phyloP scores from a whole-genome alignment of 2,329 filamentous ascomycete species.

The Bipolaris oryzae region DNA sequence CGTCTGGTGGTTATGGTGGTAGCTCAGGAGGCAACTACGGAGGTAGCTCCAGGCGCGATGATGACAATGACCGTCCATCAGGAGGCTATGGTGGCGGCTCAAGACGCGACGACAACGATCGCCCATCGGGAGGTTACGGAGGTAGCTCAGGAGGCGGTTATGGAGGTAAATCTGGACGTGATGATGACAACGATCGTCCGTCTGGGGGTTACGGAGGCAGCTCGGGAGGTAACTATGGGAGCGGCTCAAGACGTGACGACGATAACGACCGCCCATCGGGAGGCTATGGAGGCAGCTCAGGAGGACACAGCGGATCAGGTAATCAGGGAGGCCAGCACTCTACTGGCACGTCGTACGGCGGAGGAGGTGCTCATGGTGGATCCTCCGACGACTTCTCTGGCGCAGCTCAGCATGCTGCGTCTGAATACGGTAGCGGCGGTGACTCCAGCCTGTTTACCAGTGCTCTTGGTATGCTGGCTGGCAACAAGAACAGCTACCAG shows the following conservation, averaged over 20 bases:
- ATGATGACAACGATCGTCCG: conserved; percentile 30
- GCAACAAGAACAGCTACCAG: conserved; percentile 58
- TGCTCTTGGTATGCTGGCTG: conserved; percentile 61
- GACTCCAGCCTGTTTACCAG: conserved; percentile 61
- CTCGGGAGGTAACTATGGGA: conserved; percentile 13
- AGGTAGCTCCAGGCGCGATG: conserved; percentile 17
- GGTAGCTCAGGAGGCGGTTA: conserved; percentile 16
- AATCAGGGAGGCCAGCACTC: conserved; percentile 42
- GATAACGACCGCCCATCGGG: background rate
- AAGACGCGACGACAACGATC: no score
- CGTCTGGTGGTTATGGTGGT: conserved; percentile 25
- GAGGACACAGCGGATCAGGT: conserved; percentile 30
- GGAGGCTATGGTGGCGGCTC: conserved; percentile 12
- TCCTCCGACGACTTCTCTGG: conserved; percentile 59
- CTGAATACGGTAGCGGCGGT: conserved; percentile 59
- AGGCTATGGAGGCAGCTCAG: conserved; percentile 20
- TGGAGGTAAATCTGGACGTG: conserved; percentile 15
- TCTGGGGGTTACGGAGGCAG: conserved; percentile 22
- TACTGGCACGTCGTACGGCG: conserved; percentile 53
- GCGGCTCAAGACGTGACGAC: no score
- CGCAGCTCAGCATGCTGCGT: conserved; percentile 61
- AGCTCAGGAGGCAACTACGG: no score
- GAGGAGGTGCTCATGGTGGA: conserved; percentile 41
- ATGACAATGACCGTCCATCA: conserved; percentile 33
- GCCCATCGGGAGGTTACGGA: background rate